Evolutionary conservation across 257 asterid species (phyloP).

Genomic region (Solanum phureja): DNA sequence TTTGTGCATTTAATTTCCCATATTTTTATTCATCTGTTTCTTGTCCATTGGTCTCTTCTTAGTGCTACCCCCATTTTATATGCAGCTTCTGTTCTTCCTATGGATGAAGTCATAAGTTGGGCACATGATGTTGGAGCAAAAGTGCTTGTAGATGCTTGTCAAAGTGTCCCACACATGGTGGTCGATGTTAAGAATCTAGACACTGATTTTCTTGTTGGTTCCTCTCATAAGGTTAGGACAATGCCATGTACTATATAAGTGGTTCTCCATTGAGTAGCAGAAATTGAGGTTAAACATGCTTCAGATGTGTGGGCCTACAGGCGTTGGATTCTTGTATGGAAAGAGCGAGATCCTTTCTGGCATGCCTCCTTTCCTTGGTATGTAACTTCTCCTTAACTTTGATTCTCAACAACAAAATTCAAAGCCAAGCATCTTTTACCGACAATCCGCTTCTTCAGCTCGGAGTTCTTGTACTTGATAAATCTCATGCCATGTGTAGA

Average conservation of each 20-base stretch:
- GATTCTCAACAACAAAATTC: neutral
- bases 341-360: slow-evolving; percentile 60
- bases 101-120: slow-evolving; percentile 73
- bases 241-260: slow-evolving; percentile 15
- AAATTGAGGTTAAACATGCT: slow-evolving; percentile 57
- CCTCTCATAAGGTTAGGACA: slow-evolving; percentile 86
- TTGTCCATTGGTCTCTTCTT: neutral
- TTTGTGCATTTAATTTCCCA: neutral
- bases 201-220: slow-evolving; percentile 88
- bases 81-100: slow-evolving; percentile 81
- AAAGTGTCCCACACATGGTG: slow-evolving; percentile 96
- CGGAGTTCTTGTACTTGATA: neutral
- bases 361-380: slow-evolving; percentile 97
- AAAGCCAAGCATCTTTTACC: neutral
- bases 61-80: neutral
- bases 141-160: slow-evolving; percentile 97
- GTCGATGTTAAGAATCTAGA: slow-evolving; percentile 76
- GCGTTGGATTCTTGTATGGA: slow-evolving; percentile 94
- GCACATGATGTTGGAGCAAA: slow-evolving; percentile 88
- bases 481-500: neutral
- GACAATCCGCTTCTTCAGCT: neutral
- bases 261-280: slow-evolving; percentile 20
- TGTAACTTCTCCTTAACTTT: slow-evolving; percentile 5
- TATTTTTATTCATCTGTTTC: neutral
- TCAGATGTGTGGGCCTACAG: slow-evolving; percentile 99